A percentile compares a stretch with the other conserved stretches of the same genome.
These are phyloP conservation scores for Globisporangium yorkense DNA, from an alignment of 352 stramenopile species.

Conservation along the genomic window DNA sequence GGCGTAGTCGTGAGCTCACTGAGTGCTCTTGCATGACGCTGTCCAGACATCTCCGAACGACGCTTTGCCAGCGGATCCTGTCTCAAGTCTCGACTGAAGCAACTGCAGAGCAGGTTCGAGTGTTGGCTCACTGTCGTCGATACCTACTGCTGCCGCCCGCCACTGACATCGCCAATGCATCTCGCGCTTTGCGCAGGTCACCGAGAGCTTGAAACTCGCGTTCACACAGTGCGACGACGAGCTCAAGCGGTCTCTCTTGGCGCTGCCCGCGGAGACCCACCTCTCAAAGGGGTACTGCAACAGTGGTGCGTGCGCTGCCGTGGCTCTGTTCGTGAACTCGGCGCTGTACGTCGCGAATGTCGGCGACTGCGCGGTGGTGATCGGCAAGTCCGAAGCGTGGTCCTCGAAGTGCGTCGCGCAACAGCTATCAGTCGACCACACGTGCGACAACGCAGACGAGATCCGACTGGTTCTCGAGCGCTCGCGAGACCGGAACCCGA, in stretches of 20 bases:
- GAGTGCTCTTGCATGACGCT: neutral
- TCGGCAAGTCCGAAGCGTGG: constrained; percentile 56
- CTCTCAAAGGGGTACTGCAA: constrained; percentile 73
- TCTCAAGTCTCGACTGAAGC: constrained; percentile 17
- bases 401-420: constrained; percentile 20
- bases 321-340: constrained; percentile 51
- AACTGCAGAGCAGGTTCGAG: constrained; percentile 24
- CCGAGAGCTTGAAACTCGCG: constrained; percentile 19
- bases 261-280: constrained; percentile 26
- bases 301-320: constrained; percentile 54
- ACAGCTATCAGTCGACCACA: constrained; percentile 52
- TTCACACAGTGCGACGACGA: constrained; percentile 52
- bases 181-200: constrained; percentile 6
- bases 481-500: constrained; percentile 68
- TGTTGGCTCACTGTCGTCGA: neutral
- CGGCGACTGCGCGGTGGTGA: constrained; percentile 87
- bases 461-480: constrained; percentile 48
- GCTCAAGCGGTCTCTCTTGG: constrained; percentile 49
- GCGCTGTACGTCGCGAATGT: constrained; percentile 88
- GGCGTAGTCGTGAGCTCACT: too few relatives aligned
- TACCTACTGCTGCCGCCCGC: neutral
- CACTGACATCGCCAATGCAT: neutral
- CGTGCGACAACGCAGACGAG: constrained; percentile 51
- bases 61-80: constrained; percentile 34
- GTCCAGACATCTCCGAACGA: constrained; percentile 27